Evolutionary conservation across 2,329 filamentous ascomycete species (phyloP).

Genomic region (Colletotrichum sp.): DNA sequence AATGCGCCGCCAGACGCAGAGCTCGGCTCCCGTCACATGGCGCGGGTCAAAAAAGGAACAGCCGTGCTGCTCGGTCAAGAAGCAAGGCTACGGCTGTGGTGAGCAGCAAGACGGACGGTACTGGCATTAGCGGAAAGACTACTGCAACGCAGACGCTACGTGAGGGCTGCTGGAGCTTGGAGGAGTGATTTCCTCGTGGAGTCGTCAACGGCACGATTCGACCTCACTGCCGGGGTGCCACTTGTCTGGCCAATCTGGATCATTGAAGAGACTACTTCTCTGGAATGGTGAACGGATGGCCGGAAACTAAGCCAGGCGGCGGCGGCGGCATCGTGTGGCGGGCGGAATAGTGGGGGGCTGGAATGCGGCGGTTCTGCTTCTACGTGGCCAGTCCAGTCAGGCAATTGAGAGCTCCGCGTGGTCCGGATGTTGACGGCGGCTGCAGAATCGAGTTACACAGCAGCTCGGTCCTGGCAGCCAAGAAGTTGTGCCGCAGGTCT

Average conservation of each 20-base stretch:
- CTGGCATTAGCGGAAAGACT: neutral
- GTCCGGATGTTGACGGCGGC: neutral
- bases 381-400: neutral
- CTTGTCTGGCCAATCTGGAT: neutral
- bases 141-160: neutral
- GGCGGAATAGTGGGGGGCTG: neutral
- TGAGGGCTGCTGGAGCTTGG: neutral
- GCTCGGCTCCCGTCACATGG: neutral
- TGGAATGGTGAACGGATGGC: slow-evolving; percentile 2
- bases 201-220: neutral
- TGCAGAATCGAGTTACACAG: neutral
- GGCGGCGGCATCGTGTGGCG: neutral
- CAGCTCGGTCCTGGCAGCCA: neutral
- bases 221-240: neutral
- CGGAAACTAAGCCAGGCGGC: neutral
- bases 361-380: neutral
- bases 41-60: neutral
- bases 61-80: neutral
- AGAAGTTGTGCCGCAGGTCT: neutral
- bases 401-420: neutral
- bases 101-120: neutral
- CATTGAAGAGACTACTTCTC: neutral
- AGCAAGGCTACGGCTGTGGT: neutral
- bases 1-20: neutral
- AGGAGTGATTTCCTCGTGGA: neutral